phyloP scores from a whole-genome alignment of 345 rosid genomes.

The Rhodamnia argentea region DNA sequence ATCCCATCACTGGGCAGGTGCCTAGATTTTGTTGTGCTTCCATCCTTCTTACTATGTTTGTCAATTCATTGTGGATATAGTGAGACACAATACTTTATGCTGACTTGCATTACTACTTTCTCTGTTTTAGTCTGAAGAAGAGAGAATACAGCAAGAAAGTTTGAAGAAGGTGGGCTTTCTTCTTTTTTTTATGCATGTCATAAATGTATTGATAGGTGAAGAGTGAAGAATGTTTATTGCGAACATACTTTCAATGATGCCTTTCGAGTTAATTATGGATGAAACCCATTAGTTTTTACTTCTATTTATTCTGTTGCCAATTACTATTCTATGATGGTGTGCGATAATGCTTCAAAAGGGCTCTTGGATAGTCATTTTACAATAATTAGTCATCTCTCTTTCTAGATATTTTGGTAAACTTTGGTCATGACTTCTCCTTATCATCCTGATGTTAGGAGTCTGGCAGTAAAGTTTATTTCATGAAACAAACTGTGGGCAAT shows the following conservation, averaged over 20 bases:
- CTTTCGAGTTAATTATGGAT: background rate
- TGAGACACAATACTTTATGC: background rate
- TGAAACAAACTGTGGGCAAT: constrained; percentile 96
- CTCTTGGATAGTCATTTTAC: background rate
- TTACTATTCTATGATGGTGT: background rate
- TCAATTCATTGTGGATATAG: background rate
- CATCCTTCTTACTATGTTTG: background rate
- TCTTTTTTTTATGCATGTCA: background rate
- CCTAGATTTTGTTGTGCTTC: background rate
- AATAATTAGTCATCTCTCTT: background rate
- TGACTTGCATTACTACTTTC: background rate
- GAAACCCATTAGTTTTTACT: background rate
- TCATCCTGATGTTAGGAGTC: constrained; percentile 29
- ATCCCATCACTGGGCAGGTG: constrained; percentile 74
- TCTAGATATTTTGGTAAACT: background rate
- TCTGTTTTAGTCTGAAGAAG: constrained; percentile 59
- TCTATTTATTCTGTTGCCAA: background rate
- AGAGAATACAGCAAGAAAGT: constrained; percentile 54
- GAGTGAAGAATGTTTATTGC: background rate
- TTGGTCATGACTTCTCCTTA: background rate
- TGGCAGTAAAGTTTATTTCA: constrained; percentile 67
- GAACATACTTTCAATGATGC: background rate
- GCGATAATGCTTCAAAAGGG: background rate
- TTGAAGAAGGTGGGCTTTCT: constrained; percentile 31
- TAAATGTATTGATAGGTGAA: background rate